phyloP scores from a whole-genome alignment of 495 filamentous ascomycete genomes.

The Penicillium daleae region DNA sequence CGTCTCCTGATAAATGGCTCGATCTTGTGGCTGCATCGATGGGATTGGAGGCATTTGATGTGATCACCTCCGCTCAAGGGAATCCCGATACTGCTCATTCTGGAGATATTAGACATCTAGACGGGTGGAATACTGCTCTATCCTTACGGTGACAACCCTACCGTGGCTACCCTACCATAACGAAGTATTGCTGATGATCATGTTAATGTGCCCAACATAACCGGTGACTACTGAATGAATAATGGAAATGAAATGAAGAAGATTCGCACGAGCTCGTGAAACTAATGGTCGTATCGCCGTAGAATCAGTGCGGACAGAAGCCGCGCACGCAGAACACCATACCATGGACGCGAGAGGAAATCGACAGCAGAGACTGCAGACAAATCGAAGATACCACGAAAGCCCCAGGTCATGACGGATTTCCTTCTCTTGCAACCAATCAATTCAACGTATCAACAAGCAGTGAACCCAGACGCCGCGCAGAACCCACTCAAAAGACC shows the following conservation, averaged over 20 bases:
- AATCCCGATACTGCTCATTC: neutral
- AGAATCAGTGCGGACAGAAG: conserved; percentile 24
- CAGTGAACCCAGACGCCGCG: conserved; percentile 29
- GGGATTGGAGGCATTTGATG: conserved; percentile 28
- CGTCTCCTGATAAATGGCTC: conserved; percentile 24
- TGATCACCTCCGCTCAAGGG: conserved; percentile 10
- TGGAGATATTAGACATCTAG: neutral
- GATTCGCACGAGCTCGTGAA: conserved; percentile 18
- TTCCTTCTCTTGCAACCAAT: conserved; percentile 11
- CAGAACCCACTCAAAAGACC: conserved; percentile 26
- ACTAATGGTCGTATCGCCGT: conserved; percentile 30
- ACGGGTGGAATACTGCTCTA: neutral
- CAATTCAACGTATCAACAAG: conserved; percentile 16
- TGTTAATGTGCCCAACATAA: neutral
- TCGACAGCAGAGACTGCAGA: neutral
- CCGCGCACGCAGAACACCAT: conserved; percentile 20
- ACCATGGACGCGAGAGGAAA: conserved; percentile 12
- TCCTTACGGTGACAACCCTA: neutral
- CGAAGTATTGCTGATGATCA: neutral
- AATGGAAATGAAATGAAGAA: conserved; percentile 2
- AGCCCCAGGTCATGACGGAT: conserved; percentile 9
- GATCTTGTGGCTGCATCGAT: conserved; percentile 32
- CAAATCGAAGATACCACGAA: conserved; percentile 9
- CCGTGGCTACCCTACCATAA: no score
- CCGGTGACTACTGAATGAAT: neutral